Base-by-base conservation (phyloP, 1,139 yeast species). In the Yamadazyma triangularis region DNA sequence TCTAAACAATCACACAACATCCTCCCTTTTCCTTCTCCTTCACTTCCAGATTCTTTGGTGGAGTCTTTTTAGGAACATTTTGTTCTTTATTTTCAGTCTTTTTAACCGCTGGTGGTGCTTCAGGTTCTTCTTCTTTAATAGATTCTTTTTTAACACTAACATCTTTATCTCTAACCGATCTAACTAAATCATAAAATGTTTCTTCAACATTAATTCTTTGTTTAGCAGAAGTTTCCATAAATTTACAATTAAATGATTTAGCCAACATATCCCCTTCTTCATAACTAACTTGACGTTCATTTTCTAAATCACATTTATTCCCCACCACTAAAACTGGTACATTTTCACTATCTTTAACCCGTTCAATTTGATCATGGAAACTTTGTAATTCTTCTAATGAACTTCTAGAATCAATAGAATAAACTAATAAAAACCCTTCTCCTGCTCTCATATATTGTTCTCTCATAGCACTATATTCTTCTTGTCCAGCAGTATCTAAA, bases 401-500 rank as follows among this genome's bases (percentile, higher is more conserved):
- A 47, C 79, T 77, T 38, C 81, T 69, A 40, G 88, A 84, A 33
- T 88, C 84, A 42, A 87, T 88, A 5, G 91, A 80, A 52, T 86
- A 87, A 15, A 85, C 95, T 39, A 88, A 63, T 32, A 88, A 60
- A 50, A 86, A 88, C 12, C 96, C 96, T 55, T 87, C 95, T 29
- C 95, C 95, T 12, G 94, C 86, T 41, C 95, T 74, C 79, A 91
- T 91, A 63, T 93, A 73, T 48, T 81, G 93, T 59, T 91, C 97
- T 50, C 97, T 73, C 91, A 91, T 82, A 19, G 96, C 95, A 34
- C 89, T 79, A 58, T 88, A 91, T 60, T 91, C 97, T 60, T 91
- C 98, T 66, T 89, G 97, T 26, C 98, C 98, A 11, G 98, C 97
- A 25, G 98, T 91, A 58, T 91, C 98, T 55, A 91, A 73, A 33